Evolutionary conservation across 2,329 filamentous ascomycete genomes (phyloP), one percentile per base, ranked within the genome.

Genomic region (Talaromyces verruculosus): DNA sequence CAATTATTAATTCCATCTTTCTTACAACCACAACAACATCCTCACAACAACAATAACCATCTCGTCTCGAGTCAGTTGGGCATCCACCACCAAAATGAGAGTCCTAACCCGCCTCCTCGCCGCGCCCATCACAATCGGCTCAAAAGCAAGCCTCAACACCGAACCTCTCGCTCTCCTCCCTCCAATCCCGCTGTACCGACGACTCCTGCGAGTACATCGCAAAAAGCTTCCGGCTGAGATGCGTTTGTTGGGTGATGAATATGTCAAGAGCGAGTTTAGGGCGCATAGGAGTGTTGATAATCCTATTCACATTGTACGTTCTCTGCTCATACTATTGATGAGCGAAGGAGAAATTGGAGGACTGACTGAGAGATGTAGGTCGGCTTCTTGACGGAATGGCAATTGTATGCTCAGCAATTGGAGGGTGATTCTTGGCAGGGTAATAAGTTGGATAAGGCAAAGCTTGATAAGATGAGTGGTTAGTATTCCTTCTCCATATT

Each of bases 341-440:
- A 13, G 2, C 6, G 51, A 37, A 8, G 11, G 33, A 25, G 5
- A 3, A 13, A 37, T 19, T 25, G 5, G 2, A 13, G 30, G 51
- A 55, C n/a, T 57, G 33, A 57, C 5, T n/a, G 57, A n/a, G 30
- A 64, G 63, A 33, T 62, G 45, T 15, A 96, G 92, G 92, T 98
- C 72, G 95, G 94, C 1, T 99, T 99, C 78, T 84, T 99, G 71
- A 94, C 91, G 0, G 93, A 98, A 78, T 99, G 94, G 94, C 95
- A 99, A 78, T 81, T 92, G 62, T 99, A 98, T 75, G 93, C 93
- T 1, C 94, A 99, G 76, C 89, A 92, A 75, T 81, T 99, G 17
- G 94, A 98, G 75, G 94, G 93, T 0, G 90, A 96, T 63, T 78
- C 84, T 0, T 98, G 95, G 95, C 84, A 86, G 67, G 94, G 90